Conservation (phyloP, 805 yeast genomes). For the Wickerhamomyces tratensis region DNA sequence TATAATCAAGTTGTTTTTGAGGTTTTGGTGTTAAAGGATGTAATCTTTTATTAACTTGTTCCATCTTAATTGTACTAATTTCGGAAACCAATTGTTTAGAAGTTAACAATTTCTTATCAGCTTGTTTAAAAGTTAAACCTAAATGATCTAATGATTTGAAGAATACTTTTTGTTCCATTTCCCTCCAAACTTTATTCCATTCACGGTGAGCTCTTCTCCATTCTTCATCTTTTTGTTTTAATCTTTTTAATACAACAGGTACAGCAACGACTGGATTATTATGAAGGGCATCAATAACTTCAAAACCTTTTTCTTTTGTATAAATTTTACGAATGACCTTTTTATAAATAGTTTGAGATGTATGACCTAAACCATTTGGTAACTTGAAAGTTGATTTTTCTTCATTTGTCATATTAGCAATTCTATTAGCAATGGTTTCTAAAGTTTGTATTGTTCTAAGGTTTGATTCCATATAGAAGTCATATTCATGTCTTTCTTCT, state of each 20-base stretch:
- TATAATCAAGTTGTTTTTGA: conserved; percentile 59
- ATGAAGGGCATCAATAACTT: conserved; percentile 91
- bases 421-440: conserved; percentile 89
- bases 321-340: conserved; percentile 88
- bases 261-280: conserved; percentile 94
- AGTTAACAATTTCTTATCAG: conserved; percentile 86
- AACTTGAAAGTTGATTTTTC: conserved; percentile 80
- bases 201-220: conserved; percentile 98
- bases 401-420: conserved; percentile 86
- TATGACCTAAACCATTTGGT: conserved; percentile 91
- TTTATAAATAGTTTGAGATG: conserved; percentile 83
- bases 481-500: conserved; percentile 97
- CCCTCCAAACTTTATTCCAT: conserved; percentile 99
- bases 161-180: conserved; percentile 90
- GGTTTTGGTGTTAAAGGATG: conserved; percentile 85
- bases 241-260: conserved; percentile 83
- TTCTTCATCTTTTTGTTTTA: conserved; percentile 97
- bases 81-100: conserved; percentile 87
- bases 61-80: conserved; percentile 85
- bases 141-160: conserved; percentile 90
- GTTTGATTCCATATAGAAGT: conserved; percentile 90
- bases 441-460: conserved; percentile 90
- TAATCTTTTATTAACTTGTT: conserved; percentile 76
- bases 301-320: conserved; percentile 91
- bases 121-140: conserved; percentile 93